Percentiles rank a stretch among this genome's conserved stretches.
phyloP scores from a whole-genome alignment of 305 asterid genomes.

The Euphrasia arctica region DNA sequence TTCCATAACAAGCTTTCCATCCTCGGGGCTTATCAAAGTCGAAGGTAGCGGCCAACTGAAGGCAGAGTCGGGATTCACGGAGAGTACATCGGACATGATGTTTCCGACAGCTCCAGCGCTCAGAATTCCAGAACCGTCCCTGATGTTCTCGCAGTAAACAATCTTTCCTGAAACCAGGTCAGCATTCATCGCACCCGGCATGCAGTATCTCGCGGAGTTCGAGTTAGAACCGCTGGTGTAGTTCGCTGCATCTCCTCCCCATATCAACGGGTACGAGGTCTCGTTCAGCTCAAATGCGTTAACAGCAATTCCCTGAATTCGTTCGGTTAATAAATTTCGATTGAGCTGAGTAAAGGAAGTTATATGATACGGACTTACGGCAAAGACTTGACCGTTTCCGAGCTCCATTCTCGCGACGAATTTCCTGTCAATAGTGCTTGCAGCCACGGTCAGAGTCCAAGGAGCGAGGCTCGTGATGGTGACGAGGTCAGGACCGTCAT shows the following conservation, averaged over 20 bases:
- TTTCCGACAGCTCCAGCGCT: conserved; percentile 38
- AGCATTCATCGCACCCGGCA: conserved; percentile 30
- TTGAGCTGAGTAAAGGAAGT: background rate
- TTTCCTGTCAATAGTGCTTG: conserved; percentile 48
- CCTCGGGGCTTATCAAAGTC: conserved; percentile 35
- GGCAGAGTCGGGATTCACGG: conserved; percentile 36
- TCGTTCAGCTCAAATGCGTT: conserved; percentile 42
- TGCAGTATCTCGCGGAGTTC: conserved; percentile 28
- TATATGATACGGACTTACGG: conserved; percentile 32
- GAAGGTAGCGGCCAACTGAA: conserved; percentile 53
- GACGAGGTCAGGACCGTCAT: conserved; percentile 38
- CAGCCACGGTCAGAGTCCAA: conserved; percentile 63
- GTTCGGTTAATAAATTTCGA: background rate
- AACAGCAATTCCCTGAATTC: conserved; percentile 39
- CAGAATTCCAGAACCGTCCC: conserved; percentile 42
- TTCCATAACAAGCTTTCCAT: conserved; percentile 37
- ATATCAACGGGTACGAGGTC: conserved; percentile 40
- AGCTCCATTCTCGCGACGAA: conserved; percentile 44
- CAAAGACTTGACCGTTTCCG: conserved; percentile 44
- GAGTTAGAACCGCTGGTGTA: conserved; percentile 40
- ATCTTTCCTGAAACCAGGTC: conserved; percentile 45
- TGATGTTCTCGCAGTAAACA: conserved; percentile 41
- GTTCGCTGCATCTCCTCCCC: conserved; percentile 64
- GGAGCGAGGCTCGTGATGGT: conserved; percentile 44
- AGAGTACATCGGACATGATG: conserved; percentile 35